Evolutionary conservation across 2,329 filamentous ascomycete species (phyloP).

Genomic region (Scedosporium minutisporum): DNA sequence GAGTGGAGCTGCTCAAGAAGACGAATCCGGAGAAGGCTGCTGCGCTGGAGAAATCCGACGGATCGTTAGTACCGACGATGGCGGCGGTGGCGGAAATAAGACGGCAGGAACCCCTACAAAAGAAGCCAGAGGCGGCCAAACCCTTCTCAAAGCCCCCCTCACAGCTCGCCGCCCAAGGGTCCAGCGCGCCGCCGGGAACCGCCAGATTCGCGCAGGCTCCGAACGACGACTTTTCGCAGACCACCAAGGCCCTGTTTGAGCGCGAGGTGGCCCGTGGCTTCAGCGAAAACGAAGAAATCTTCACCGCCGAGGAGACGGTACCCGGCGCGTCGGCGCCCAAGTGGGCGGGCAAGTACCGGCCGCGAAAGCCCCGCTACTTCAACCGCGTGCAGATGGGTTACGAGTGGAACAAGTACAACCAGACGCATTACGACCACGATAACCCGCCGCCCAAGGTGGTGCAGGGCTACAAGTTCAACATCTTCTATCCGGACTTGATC

Average conservation of each 20-base stretch:
- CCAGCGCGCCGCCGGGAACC: slow-evolving; percentile 39
- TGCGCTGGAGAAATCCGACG: slow-evolving; percentile 1
- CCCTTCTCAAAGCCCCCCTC: background rate
- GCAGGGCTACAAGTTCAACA: slow-evolving; percentile 98
- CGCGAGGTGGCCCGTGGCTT: slow-evolving; percentile 86
- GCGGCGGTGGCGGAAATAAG: background rate
- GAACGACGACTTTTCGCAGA: slow-evolving; percentile 75
- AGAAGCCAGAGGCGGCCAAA: slow-evolving; percentile 26
- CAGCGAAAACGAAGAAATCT: slow-evolving; percentile 90
- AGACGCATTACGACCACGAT: slow-evolving; percentile 98
- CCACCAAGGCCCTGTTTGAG: slow-evolving; percentile 82
- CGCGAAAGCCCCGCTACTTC: slow-evolving; percentile 92
- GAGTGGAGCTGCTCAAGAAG: slow-evolving; percentile 55
- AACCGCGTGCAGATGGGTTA: slow-evolving; percentile 98
- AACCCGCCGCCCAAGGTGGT: slow-evolving; percentile 97
- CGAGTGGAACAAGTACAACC: slow-evolving; percentile 99
- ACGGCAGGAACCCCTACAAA: background rate
- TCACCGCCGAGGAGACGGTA: slow-evolving; percentile 79
- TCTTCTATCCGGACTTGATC: slow-evolving; percentile 96
- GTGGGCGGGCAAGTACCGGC: slow-evolving; percentile 78
- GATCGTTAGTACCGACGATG: background rate
- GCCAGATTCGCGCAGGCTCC: slow-evolving; percentile 60
- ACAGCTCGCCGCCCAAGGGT: slow-evolving; percentile 14
- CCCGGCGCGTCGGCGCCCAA: slow-evolving; percentile 50
- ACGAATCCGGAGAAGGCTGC: slow-evolving; percentile 59